These are phyloP conservation scores for Penicillium soppii DNA, from an alignment of 495 filamentous ascomycete species.

Conservation along the genomic window DNA sequence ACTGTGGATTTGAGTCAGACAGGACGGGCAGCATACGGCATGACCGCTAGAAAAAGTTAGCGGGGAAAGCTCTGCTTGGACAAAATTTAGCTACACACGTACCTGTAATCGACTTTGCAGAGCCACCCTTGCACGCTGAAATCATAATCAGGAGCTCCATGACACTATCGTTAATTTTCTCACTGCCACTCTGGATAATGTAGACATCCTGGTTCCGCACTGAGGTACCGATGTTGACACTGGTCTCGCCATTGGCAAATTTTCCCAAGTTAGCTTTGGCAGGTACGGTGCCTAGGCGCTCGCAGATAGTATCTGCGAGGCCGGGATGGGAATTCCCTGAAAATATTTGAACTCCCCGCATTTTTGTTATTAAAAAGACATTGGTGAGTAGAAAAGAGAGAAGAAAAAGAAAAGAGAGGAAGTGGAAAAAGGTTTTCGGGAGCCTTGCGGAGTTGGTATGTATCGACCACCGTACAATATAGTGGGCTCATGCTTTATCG, in stretches of 20 bases:
- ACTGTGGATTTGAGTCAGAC: conserved; percentile 29
- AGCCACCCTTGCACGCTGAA: conserved; percentile 95
- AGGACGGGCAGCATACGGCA: conserved; percentile 62
- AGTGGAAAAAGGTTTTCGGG: conserved; percentile 16
- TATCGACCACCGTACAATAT: conserved; percentile 19
- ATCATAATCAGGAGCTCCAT: conserved; percentile 99
- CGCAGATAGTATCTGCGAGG: conserved; percentile 70
- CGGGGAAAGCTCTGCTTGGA: conserved; percentile 16
- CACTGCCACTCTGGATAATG: conserved; percentile 95
- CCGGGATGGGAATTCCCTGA: conserved; percentile 67
- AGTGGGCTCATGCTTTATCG: not conserved
- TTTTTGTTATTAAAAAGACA: conserved; percentile 27
- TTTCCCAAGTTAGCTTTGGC: conserved; percentile 66
- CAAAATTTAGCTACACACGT: conserved; percentile 27
- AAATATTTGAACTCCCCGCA: conserved; percentile 72
- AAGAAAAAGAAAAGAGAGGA: conserved; percentile 13
- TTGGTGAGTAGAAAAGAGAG: too few relatives aligned
- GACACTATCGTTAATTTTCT: conserved; percentile 96
- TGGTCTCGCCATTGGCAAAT: conserved; percentile 92
- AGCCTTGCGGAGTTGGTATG: conserved; percentile 14
- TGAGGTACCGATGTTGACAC: conserved; percentile 88
- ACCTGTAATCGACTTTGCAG: conserved; percentile 97
- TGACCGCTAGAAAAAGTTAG: conserved; percentile 65
- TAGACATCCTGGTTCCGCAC: conserved; percentile 98
- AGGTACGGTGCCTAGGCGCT: conserved; percentile 63